These are phyloP conservation scores for Nicotiana paniculata DNA, from an alignment of 257 asterid species.

Conservation along the genomic window DNA sequence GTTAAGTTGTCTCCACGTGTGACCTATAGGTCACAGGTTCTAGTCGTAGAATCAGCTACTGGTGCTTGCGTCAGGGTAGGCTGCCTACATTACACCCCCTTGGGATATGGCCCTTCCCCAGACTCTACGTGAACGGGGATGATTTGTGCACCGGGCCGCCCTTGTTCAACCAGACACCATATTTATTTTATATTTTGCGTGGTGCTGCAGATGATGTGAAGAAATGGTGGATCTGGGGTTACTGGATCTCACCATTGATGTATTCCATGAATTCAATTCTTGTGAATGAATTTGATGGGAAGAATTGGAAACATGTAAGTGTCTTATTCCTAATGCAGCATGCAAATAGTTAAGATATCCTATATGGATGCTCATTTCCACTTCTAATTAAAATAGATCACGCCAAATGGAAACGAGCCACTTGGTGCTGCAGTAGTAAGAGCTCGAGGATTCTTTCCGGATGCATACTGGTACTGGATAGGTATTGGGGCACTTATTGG, in stretches of 20 bases:
- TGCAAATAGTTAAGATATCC: background rate
- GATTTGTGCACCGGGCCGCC: too few relatives aligned
- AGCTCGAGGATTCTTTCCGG: constrained; percentile 29
- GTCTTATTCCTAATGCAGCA: background rate
- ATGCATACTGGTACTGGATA: constrained; percentile 36
- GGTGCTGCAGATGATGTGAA: constrained; percentile 39
- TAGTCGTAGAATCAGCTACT: too few relatives aligned
- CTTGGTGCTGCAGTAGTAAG: constrained; percentile 23
- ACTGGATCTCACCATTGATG: constrained; percentile 65
- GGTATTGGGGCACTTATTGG: constrained; percentile 36
- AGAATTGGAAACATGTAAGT: constrained; percentile 55
- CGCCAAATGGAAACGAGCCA: constrained; percentile 12
- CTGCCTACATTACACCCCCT: too few relatives aligned
- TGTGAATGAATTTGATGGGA: constrained; percentile 56
- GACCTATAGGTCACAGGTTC: too few relatives aligned
- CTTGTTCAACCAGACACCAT: background rate
- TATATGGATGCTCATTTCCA: background rate
- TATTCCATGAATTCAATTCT: constrained; percentile 54
- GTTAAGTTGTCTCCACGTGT: too few relatives aligned
- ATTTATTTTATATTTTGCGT: background rate
- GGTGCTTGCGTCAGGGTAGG: too few relatives aligned
- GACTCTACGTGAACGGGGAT: too few relatives aligned
- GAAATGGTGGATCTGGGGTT: constrained; percentile 82
- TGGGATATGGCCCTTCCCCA: too few relatives aligned
- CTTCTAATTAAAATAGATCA: background rate